Conservation (phyloP, 2,329 filamentous ascomycete species). For the Daldinia eschscholtzii region DNA sequence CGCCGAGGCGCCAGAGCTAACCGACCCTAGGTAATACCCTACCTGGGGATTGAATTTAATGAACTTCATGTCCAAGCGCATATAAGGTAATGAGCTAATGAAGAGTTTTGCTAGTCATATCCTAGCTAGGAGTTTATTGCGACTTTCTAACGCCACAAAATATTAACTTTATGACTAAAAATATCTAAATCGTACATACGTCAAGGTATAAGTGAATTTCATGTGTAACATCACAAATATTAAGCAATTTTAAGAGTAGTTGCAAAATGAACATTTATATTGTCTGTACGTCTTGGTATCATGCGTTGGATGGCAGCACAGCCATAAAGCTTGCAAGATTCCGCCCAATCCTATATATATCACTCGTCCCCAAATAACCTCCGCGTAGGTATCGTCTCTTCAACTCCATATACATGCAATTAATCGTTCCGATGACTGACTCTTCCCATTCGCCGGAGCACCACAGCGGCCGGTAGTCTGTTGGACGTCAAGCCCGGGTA, state of each 20-base stretch:
- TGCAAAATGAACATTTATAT: conserved; percentile 35
- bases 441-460: conserved; percentile 35
- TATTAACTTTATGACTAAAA: not conserved
- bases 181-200: not conserved
- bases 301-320: conserved; percentile 33
- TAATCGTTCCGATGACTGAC: conserved; percentile 37
- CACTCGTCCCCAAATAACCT: conserved; percentile 36
- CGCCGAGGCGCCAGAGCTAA: conserved; percentile 18
- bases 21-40: conserved; percentile 10
- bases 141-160: not conserved
- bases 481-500: conserved; percentile 40
- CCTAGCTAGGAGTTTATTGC: not conserved
- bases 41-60: not conserved
- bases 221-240: not conserved
- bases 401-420: conserved; percentile 37
- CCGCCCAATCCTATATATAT: conserved; percentile 41
- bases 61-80: not conserved
- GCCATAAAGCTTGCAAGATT: conserved; percentile 36
- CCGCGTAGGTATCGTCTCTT: conserved; percentile 30
- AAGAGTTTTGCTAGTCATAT: not conserved
- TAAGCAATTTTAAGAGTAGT: not conserved
- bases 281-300: conserved; percentile 43
- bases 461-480: conserved; percentile 27
- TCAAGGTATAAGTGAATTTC: not conserved
- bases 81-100: not conserved